Conservation (phyloP, 1,139 yeast species). For the Yamadazyma pseudoaaseri region DNA sequence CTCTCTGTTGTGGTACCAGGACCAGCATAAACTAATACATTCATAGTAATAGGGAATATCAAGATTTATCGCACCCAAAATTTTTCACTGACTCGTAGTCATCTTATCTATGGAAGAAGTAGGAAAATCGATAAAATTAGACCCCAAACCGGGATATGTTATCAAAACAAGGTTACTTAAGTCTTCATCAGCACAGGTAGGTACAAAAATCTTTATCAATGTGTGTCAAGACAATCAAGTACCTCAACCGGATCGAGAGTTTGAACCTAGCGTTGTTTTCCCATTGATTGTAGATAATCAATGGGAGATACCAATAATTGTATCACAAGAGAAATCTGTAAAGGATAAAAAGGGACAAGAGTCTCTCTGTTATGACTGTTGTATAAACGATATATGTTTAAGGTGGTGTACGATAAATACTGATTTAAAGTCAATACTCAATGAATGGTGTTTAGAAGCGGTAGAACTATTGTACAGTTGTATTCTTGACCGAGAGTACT, state of each 20-base stretch:
- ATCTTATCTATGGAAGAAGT: constrained; percentile 17
- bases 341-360: constrained; percentile 68
- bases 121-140: constrained; percentile 19
- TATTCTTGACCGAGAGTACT: constrained; percentile 41
- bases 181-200: constrained; percentile 23
- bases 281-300: constrained; percentile 66
- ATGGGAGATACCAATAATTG: constrained; percentile 84
- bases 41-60: constrained; percentile 42
- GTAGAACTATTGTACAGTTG: constrained; percentile 50
- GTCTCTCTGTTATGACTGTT: constrained; percentile 74
- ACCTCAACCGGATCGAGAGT: constrained; percentile 50
- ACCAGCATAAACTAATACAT: constrained; percentile 78
- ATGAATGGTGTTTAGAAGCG: constrained; percentile 69
- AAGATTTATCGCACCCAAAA: background rate
- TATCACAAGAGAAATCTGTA: constrained; percentile 54
- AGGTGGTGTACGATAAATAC: constrained; percentile 58
- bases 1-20: constrained; percentile 88
- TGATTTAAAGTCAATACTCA: constrained; percentile 47
- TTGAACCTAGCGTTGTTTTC: constrained; percentile 57
- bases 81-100: constrained; percentile 2
- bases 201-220: constrained; percentile 75
- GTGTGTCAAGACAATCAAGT: constrained; percentile 65
- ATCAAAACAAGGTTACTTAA: constrained; percentile 54
- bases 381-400: constrained; percentile 60
- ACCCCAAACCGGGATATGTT: constrained; percentile 64